Evolutionary conservation across 176 grass and related monocot genomes (phyloP), one percentile per base, ranked within the genome.

Genomic region (Secale cereale): DNA sequence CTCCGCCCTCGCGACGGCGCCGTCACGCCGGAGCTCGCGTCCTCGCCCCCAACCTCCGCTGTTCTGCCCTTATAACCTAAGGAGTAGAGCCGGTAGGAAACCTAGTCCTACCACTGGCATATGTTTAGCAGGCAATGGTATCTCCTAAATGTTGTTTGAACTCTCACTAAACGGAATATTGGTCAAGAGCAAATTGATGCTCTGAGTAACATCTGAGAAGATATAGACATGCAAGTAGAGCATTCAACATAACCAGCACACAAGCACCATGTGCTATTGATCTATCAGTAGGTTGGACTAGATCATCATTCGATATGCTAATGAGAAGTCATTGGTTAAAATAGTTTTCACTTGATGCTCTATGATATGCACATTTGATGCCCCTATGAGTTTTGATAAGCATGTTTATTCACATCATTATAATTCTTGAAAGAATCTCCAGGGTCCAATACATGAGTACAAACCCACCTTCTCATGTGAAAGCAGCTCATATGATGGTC

Each of bases 391-490:
- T 40, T 60, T 60, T 4, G 10, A 11, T n/a, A 65, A 45, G 10
- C 14, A 84, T 84, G 22, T 14, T 59, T 0, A 1, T 79, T 71
- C 28, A 40, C 32, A 13, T 31, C 7, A 35, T 11, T 56, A 5
- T 56, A 87, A 41, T 27, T 4, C n/a, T n/a, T 14, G 8, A 59
- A 52, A 56, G 54, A 76, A 16, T 77, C 32, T 39, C 5, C 20
- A 27, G 3, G 4, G 19, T 76, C 19, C 5, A n/a, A 16, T 43
- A 64, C 8, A 20, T 79, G 33, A 22, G 45, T n/a, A 25, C 1
- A 59, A 73, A 78, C 70, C 79, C 16, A 98, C 95, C 83, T 93
- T 93, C 15, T 95, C 93, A 76, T 98, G 93, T 65, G 93, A 92
- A 77, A 83, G 81, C 45, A 98, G 63, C 76, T 98, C 95, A 85